Evolutionary conservation across 225 moss, liverwort and hornwort species (phyloP).

Genomic region (Polytrichum formosum): DNA sequence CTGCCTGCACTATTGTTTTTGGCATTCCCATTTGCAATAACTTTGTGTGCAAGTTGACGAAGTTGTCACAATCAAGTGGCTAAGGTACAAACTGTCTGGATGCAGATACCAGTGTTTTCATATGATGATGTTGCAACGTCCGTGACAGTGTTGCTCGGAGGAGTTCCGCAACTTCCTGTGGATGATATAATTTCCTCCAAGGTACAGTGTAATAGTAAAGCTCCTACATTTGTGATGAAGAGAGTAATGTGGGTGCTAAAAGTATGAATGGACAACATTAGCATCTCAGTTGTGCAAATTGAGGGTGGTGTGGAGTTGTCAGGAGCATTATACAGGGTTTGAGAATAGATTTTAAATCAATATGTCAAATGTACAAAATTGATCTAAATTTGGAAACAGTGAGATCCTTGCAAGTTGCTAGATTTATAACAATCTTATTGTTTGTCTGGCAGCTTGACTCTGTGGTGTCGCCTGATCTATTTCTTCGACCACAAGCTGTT

Average conservation of each 20-base stretch:
- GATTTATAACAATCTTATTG: neutral
- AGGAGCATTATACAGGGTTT: neutral
- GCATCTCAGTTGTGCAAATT: neutral
- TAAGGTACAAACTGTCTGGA: neutral
- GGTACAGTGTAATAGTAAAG: conserved; percentile 19
- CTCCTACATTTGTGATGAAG: neutral
- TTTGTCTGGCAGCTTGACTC: conserved; percentile 40
- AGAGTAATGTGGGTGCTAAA: too few species aligned
- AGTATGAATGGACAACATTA: neutral
- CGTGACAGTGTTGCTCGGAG: conserved; percentile 52
- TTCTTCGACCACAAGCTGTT: conserved; percentile 53
- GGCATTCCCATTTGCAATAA: too few species aligned
- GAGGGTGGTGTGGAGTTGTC: neutral
- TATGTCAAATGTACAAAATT: neutral
- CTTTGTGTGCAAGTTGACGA: neutral
- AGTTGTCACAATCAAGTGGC: too few species aligned
- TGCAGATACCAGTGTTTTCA: conserved; percentile 32
- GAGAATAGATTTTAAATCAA: neutral
- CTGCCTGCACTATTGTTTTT: too few species aligned
- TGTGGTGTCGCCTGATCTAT: conserved; percentile 41
- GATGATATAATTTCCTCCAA: conserved; percentile 35
- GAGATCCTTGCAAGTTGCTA: neutral
- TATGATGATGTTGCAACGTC: conserved; percentile 38
- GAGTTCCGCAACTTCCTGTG: conserved; percentile 38
- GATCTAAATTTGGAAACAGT: neutral